Evolutionary conservation across 805 yeast genomes (phyloP), one percentile per base, ranked within the genome.

Genomic region (Suhomyces pyralidae): DNA sequence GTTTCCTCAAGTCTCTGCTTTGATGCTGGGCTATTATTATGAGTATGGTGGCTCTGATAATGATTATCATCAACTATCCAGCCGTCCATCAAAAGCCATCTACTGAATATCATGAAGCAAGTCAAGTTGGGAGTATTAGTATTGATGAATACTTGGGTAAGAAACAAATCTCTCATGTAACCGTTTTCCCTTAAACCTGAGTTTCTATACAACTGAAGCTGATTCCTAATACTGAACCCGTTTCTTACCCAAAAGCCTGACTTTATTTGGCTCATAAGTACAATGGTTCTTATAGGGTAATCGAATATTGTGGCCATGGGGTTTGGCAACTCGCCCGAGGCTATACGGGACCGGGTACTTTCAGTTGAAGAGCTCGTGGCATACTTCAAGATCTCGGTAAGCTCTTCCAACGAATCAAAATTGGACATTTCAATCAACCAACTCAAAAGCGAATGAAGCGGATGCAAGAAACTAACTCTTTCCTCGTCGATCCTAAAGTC

Each of bases 221-320:
- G 98, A 24, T 85, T 83, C 40, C 87, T 78, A 5, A 90, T 84
- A 40, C 92, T 86, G 53, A 82, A 80, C 0, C 99, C 99, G 68
- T 93, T 93, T 61, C 98, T 80, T 0, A 93, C 97, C 98, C 98
- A 93, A 52, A 87, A 80, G 0, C 97, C 97, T 0, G 88, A 84
- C 55, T 89, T 86, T 7, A 93, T 88, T 61, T 94, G 97, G 0
- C 97, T 83, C 57, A 90, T 69, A 7, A 89, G 68, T 0, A 89
- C 97, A 26, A 90, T 63, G 0, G 92, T 86, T 52, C 96, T 77
- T 19, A 94, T 66, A 0, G 97, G 87, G 56, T 87, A 85, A 57
- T 90, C 97, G 57, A 86, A 80, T 6, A 86, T 61, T 9, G 60
- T 51, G 44, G 65, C 61, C 5, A 66, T 46, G 2, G 62, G 54